Evolutionary conservation across 345 rosid species (phyloP).

Genomic region (Anacardium occidentale): DNA sequence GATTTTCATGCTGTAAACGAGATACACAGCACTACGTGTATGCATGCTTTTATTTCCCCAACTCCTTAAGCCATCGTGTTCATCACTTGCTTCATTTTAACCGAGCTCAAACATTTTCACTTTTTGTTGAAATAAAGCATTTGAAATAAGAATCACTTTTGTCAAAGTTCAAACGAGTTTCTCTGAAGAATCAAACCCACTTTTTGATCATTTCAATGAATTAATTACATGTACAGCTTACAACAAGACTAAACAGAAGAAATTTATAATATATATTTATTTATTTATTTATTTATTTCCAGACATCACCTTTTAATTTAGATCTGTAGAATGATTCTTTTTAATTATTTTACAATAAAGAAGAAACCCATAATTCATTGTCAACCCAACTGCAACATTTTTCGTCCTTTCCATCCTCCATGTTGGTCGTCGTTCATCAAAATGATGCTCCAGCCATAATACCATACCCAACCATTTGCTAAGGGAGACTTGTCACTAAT

Average conservation of each 20-base stretch:
- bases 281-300: no score
- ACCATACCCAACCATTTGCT: not conserved
- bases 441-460: not conserved
- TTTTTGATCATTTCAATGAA: not conserved
- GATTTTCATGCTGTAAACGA: not conserved
- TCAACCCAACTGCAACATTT: slow-evolving; percentile 18
- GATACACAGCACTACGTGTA: not conserved
- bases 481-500: no score
- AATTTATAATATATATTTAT: not conserved
- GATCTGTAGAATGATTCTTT: not conserved
- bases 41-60: not conserved
- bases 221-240: not conserved
- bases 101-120: not conserved
- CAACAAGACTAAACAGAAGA: not conserved
- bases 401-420: not conserved
- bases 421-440: not conserved
- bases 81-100: not conserved
- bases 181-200: slow-evolving; percentile 10
- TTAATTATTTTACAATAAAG: not conserved
- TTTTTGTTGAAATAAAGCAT: not conserved
- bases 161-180: slow-evolving; percentile 16
- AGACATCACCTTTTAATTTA: not conserved
- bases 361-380: slow-evolving; percentile 22
- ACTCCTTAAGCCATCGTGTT: slow-evolving; percentile 10
- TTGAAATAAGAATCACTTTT: not conserved